Evolutionary conservation across 2,329 filamentous ascomycete species (phyloP), one percentile per base, ranked within the genome.

Genomic region (Phoma sp.): DNA sequence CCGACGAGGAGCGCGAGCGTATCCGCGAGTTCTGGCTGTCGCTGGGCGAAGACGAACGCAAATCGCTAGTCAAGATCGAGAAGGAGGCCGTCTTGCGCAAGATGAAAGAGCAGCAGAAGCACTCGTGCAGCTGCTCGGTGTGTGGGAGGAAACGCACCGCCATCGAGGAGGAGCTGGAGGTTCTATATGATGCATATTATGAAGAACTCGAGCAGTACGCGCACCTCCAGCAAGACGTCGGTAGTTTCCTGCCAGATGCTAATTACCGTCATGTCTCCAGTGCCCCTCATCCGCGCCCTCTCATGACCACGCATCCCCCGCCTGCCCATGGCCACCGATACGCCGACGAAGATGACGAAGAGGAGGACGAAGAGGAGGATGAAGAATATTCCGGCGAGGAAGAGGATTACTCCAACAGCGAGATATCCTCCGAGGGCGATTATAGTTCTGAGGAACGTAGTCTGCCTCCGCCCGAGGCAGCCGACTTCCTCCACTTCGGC

Each of bases 81-180:
- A 99, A 99, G 78, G 93, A 99, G 76, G 93, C 95, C 7, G 95
- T 99, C 0, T 79, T 99, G 52, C 92, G 91, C 71, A 99, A 99
- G 81, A 99, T 99, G 95, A 99, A 99, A 82, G 95, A 99, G 76
- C 95, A 99, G 76, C 95, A 99, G 76, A 98, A 98, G 77, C 93
- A 98, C 75, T 98, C 93, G 2, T 99, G 95, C 80, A 97, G 93
- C 74, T 99, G 95, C 77, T 96, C 92, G 4, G 93, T 99, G 36
- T 99, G 95, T 75, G 95, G 95, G 47, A 86, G 95, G 62, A 99
- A 99, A 79, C 87, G 95, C 48, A 96, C 90, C 10, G 95, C 95
- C 35, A 99, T 99, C 65, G 95, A 99, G 77, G 95, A 99, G 77
- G 95, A 99, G 76, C 82, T 99, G 10, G 95, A 99, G 73, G 93